A percentile compares a stretch with the other conserved stretches of the same genome.
phyloP scores from a whole-genome alignment of 2,329 filamentous ascomycete species.

The Colletotrichum sp. region DNA sequence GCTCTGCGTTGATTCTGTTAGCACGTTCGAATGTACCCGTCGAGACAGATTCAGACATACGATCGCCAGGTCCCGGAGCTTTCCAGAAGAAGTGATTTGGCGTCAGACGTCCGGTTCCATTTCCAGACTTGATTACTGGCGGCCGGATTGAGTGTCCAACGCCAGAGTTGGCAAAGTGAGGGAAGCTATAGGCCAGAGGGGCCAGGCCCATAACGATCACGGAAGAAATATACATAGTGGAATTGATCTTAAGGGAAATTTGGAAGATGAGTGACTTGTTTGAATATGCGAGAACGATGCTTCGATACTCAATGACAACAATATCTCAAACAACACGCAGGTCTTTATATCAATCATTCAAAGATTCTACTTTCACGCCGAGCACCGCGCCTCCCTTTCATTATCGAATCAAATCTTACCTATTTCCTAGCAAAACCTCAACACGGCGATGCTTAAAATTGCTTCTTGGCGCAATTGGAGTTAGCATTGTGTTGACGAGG shows the following conservation, averaged over 20 bases:
- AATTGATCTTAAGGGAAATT: not conserved
- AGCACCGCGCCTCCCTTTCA: not conserved
- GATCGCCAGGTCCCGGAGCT: not conserved
- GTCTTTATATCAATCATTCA: not conserved
- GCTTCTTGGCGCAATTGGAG: not conserved
- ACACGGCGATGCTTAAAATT: not conserved
- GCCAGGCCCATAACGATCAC: not conserved
- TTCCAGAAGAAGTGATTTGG: not conserved
- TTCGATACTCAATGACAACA: not conserved
- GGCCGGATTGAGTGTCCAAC: not conserved
- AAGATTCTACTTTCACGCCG: not conserved
- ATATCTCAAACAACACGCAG: not conserved
- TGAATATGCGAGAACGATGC: not conserved
- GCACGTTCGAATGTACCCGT: not conserved
- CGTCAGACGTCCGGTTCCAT: not conserved
- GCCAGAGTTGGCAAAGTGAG: not conserved
- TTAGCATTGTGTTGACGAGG: not conserved
- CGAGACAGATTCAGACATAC: not conserved
- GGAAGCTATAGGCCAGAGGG: not conserved
- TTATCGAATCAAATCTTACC: not conserved
- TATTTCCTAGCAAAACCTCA: not conserved
- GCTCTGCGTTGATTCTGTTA: not conserved
- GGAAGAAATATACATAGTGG: not conserved
- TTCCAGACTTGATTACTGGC: not conserved
- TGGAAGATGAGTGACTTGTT: not conserved